These are phyloP conservation scores for Thelonectria discophora DNA, from an alignment of 2,329 filamentous ascomycete genomes.

Conservation along the genomic window DNA sequence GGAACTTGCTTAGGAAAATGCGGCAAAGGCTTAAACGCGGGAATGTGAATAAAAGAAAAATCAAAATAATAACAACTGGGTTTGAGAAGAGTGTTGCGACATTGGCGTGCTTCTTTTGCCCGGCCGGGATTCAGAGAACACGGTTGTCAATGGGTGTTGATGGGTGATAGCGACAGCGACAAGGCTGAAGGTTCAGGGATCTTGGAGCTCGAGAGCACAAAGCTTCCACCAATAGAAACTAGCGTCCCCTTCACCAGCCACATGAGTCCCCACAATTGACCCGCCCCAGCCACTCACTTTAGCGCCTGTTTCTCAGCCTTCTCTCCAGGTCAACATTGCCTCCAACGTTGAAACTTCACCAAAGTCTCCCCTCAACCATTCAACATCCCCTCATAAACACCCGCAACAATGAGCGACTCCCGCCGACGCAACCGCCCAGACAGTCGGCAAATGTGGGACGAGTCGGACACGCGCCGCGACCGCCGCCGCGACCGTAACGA, in stretches of 20 bases:
- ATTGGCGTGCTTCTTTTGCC: slow-evolving; percentile 17
- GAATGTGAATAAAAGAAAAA: too few relatives aligned
- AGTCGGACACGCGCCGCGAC: slow-evolving; percentile 53
- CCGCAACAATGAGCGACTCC: slow-evolving; percentile 45
- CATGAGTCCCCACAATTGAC: slow-evolving; percentile 5
- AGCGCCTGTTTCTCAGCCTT: slow-evolving; percentile 32
- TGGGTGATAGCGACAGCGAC: slow-evolving; percentile 28
- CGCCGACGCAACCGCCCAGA: slow-evolving; percentile 54
- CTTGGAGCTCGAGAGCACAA: slow-evolving; percentile 6
- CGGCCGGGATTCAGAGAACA: slow-evolving; percentile 36
- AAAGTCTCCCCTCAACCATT: not conserved
- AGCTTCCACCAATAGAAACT: slow-evolving; percentile 39
- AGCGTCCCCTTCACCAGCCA: slow-evolving; percentile 9
- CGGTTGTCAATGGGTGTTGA: slow-evolving; percentile 28
- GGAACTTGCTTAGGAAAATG: not conserved
- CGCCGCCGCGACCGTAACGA: slow-evolving; percentile 42
- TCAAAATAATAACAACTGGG: not conserved
- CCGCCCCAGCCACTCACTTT: not conserved
- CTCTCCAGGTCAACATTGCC: not conserved
- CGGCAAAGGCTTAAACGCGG: not conserved
- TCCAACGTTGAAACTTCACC: slow-evolving; percentile 16
- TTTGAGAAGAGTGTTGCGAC: slow-evolving; percentile 19
- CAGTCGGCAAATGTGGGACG: slow-evolving; percentile 70
- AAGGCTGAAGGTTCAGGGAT: slow-evolving; percentile 38
- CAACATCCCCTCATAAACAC: slow-evolving; percentile 1